Percentiles rank a stretch among this genome's conserved stretches.
phyloP scores from a whole-genome alignment of 257 asterid species.

The Jacaranda copaia region DNA sequence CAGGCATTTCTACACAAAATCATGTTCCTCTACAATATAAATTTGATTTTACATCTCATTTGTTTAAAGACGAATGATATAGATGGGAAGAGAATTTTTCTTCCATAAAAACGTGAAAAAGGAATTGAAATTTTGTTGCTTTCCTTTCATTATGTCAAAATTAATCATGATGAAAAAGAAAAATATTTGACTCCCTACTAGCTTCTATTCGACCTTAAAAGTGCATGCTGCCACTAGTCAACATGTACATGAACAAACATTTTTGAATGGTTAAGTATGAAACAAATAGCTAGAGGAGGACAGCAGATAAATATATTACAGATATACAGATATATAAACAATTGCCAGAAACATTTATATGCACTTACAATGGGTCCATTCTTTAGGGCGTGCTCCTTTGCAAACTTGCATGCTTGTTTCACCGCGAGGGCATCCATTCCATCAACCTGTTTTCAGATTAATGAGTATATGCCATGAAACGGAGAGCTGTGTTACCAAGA shows the following conservation, averaged over 20 bases:
- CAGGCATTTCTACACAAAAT: background rate
- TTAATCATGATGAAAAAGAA: background rate
- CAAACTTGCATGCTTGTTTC: slow-evolving; percentile 84
- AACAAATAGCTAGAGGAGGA: background rate
- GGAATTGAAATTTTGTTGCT: background rate
- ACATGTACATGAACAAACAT: slow-evolving; percentile 16
- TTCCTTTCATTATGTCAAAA: background rate
- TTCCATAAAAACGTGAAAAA: too few relatives aligned
- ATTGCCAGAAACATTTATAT: slow-evolving; percentile 33
- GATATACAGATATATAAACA: slow-evolving; percentile 40
- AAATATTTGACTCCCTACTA: slow-evolving; percentile 2
- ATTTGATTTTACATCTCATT: background rate
- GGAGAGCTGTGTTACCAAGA: background rate
- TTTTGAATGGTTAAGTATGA: background rate
- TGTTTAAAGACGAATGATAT: background rate
- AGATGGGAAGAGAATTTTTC: background rate
- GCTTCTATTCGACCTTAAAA: background rate
- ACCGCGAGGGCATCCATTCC: slow-evolving; percentile 93
- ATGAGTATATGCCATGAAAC: background rate
- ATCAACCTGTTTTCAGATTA: slow-evolving; percentile 61
- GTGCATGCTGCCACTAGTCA: slow-evolving; percentile 13
- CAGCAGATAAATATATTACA: background rate
- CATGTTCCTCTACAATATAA: background rate
- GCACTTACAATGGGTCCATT: slow-evolving; percentile 87
- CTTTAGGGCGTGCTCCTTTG: slow-evolving; percentile 81